Conservation (phyloP, 1,139 yeast species). For the Magnusiomyces clavatus region DNA sequence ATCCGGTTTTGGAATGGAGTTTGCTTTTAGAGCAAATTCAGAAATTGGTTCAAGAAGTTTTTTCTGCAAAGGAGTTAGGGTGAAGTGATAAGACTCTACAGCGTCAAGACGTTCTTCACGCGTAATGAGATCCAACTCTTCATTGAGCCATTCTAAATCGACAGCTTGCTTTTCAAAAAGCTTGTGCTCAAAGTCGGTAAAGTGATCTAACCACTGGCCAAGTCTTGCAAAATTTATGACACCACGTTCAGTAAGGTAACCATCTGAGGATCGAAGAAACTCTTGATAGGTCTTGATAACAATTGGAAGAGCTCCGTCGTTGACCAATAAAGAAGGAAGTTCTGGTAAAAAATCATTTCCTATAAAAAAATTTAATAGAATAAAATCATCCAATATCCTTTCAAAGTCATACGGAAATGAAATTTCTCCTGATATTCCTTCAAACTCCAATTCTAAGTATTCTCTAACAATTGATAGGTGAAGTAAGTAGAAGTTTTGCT, state of each 20-base stretch:
- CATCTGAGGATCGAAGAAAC: constrained; percentile 65
- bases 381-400: constrained; percentile 83
- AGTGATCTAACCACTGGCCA: constrained; percentile 70
- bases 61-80: too few species aligned
- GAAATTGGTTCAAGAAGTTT: constrained; percentile 19
- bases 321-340: constrained; percentile 85
- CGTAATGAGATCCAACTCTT: constrained; percentile 64
- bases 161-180: constrained; percentile 54
- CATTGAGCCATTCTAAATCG: constrained; percentile 88
- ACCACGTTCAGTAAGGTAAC: constrained; percentile 80
- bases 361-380: constrained; percentile 84
- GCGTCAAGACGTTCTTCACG: constrained; percentile 52
- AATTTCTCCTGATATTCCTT: constrained; percentile 52
- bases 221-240: constrained; percentile 67
- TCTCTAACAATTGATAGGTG: constrained; percentile 87
- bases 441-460: constrained; percentile 79
- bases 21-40: constrained; percentile 20
- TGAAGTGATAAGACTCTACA: constrained; percentile 56
- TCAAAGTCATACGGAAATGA: constrained; percentile 79
- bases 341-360: constrained; percentile 99
- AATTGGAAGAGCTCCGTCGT: constrained; percentile 93
- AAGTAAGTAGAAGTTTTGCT: constrained; percentile 73
- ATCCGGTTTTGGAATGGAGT: constrained; percentile 17
- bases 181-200: constrained; percentile 61
- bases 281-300: constrained; percentile 81